Conservation (phyloP, 2,329 filamentous ascomycete genomes). For the Cryoendolithus antarcticus region DNA sequence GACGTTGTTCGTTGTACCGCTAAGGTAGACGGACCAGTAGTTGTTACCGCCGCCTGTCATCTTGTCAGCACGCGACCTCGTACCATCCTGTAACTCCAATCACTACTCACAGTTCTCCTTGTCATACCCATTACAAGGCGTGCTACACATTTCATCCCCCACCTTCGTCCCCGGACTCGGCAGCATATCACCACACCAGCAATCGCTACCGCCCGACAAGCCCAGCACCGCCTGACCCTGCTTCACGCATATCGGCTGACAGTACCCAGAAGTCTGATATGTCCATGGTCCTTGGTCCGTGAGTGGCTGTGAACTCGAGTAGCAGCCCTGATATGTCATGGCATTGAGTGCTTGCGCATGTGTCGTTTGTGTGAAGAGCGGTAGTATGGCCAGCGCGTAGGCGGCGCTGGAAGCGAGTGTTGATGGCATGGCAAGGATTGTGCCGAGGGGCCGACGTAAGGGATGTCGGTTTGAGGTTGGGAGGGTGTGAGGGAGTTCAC, state of each 20-base stretch:
- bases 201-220: constrained; percentile 48
- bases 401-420: constrained; percentile 8
- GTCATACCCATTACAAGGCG: constrained; percentile 51
- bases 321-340: constrained; percentile 37
- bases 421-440: constrained; percentile 11
- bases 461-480: constrained; percentile 2
- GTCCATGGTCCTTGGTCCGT: constrained; percentile 35
- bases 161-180: constrained; percentile 47
- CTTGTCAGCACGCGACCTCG: constrained; percentile 25
- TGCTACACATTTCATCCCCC: constrained; percentile 49
- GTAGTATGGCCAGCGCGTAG: constrained; percentile 6
- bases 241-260: constrained; percentile 38
- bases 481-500: background rate
- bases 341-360: constrained; percentile 2
- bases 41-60: constrained; percentile 44
- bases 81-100: constrained; percentile 11
- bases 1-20: constrained; percentile 32
- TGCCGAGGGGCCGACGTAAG: constrained; percentile 10
- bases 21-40: constrained; percentile 40
- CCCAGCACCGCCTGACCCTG: constrained; percentile 47
- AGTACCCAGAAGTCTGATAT: constrained; percentile 45
- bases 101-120: constrained; percentile 46
- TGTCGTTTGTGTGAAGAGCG: constrained; percentile 4
- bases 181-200: constrained; percentile 60
- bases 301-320: constrained; percentile 34